These are phyloP conservation scores for Hypoxylon fuscum DNA, from an alignment of 495 filamentous ascomycete species.

Conservation along the genomic window DNA sequence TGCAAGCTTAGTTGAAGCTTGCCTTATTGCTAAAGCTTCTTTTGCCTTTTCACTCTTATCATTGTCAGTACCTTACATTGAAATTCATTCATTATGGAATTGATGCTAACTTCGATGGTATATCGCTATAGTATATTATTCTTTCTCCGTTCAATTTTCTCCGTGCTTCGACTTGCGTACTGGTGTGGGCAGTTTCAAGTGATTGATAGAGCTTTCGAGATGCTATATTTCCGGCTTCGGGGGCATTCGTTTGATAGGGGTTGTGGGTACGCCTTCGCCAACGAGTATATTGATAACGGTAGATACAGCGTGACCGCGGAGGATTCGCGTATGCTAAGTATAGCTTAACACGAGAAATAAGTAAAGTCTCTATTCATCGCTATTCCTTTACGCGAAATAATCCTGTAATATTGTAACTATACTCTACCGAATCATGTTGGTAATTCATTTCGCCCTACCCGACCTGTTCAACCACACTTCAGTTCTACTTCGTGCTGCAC, in stretches of 20 bases:
- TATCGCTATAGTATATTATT: conserved; percentile 25
- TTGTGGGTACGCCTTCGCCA: not conserved
- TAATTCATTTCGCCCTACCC: no score
- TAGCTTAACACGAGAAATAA: no score
- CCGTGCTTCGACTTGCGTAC: conserved; percentile 31
- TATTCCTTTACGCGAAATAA: no score
- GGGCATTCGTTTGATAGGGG: not conserved
- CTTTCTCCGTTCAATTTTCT: conserved; percentile 13
- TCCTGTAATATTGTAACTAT: no score
- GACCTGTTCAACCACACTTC: no score
- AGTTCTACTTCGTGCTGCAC: no score
- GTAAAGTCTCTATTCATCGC: no score
- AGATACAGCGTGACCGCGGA: no score
- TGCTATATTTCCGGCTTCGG: not conserved
- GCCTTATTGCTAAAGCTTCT: conserved; percentile 29
- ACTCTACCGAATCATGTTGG: no score
- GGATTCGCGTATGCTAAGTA: no score
- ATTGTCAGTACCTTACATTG: conserved; percentile 25
- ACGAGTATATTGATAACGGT: no score
- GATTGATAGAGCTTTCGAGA: conserved; percentile 13
- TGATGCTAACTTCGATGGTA: not conserved
- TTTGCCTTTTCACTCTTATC: conserved; percentile 34
- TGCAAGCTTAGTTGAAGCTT: conserved; percentile 6
- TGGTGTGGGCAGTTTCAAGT: conserved; percentile 27
- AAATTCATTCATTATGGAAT: not conserved